Evolutionary conservation across 495 filamentous ascomycete genomes (phyloP).

Genomic region (Trichodelitschia bisporula): DNA sequence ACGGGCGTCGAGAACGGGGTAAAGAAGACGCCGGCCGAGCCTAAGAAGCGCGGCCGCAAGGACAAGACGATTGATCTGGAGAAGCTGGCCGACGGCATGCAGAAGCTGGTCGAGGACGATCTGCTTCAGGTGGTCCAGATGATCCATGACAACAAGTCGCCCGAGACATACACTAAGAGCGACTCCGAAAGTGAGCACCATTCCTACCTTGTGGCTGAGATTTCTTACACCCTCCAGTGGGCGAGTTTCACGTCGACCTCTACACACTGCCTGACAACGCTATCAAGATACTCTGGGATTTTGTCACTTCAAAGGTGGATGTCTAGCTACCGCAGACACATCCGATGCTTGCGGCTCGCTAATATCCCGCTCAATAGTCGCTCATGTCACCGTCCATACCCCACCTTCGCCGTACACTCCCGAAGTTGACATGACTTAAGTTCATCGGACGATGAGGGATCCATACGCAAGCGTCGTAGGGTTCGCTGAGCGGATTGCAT

Average conservation of each 20-base stretch:
- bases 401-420: too few relatives aligned
- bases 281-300: conserved; percentile 86
- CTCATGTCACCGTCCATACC: too few relatives aligned
- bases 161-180: conserved; percentile 87
- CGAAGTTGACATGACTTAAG: too few relatives aligned
- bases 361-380: too few relatives aligned
- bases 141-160: conserved; percentile 86
- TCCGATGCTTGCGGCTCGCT: too few relatives aligned
- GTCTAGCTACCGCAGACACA: too few relatives aligned
- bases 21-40: conserved; percentile 30
- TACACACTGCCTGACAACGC: conserved; percentile 74
- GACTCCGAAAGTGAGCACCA: conserved; percentile 56
- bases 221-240: conserved; percentile 28
- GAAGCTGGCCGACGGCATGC: conserved; percentile 84
- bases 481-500: too few relatives aligned
- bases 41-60: conserved; percentile 52
- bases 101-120: conserved; percentile 65
- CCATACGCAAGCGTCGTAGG: too few relatives aligned
- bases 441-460: too few relatives aligned
- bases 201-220: conserved; percentile 1
- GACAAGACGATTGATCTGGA: conserved; percentile 83
- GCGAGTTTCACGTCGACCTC: conserved; percentile 95
- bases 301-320: conserved; percentile 19
- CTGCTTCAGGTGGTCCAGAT: conserved; percentile 87
- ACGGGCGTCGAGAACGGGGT: conserved; percentile 32